phyloP scores from a whole-genome alignment of 306 rosid species.

The Prunus fruticosa region DNA sequence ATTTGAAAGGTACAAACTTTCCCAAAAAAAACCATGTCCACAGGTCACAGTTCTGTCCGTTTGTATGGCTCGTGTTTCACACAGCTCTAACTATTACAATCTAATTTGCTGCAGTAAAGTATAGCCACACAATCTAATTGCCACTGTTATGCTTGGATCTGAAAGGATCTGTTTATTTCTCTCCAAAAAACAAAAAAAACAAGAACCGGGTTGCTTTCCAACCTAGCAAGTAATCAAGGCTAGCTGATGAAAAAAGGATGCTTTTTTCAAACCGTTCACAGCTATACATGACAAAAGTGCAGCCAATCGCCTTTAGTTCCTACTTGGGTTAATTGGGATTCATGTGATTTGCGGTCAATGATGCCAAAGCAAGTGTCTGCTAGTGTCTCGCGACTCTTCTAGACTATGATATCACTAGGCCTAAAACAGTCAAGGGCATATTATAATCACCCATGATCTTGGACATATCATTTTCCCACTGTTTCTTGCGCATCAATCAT shows the following conservation, averaged over 20 bases:
- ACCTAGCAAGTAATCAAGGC: background rate
- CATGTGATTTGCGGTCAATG: constrained; percentile 1
- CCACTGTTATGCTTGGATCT: too few species aligned
- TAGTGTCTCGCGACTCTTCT: background rate
- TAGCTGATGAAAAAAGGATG: background rate
- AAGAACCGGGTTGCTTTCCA: background rate
- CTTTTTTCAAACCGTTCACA: background rate
- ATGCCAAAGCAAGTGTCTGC: background rate
- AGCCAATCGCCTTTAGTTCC: background rate
- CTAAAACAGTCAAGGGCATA: background rate
- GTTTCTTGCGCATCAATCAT: constrained; percentile 6
- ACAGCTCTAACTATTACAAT: too few species aligned
- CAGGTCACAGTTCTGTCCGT: background rate
- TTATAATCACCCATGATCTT: constrained; percentile 3
- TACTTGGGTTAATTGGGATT: background rate
- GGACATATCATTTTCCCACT: constrained; percentile 12
- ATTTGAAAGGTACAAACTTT: too few species aligned
- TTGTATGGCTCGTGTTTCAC: background rate
- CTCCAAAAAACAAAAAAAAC: too few species aligned
- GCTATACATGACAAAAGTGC: background rate
- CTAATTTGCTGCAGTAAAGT: too few species aligned
- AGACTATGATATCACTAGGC: background rate
- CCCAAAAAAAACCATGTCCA: background rate
- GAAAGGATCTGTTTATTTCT: too few species aligned
- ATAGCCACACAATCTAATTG: too few species aligned